A percentile compares a stretch with the other conserved stretches of the same genome.
These are phyloP conservation scores for Clitocybe nebularis DNA, from an alignment of 1,284 basidiomycete species.

Conservation along the genomic window DNA sequence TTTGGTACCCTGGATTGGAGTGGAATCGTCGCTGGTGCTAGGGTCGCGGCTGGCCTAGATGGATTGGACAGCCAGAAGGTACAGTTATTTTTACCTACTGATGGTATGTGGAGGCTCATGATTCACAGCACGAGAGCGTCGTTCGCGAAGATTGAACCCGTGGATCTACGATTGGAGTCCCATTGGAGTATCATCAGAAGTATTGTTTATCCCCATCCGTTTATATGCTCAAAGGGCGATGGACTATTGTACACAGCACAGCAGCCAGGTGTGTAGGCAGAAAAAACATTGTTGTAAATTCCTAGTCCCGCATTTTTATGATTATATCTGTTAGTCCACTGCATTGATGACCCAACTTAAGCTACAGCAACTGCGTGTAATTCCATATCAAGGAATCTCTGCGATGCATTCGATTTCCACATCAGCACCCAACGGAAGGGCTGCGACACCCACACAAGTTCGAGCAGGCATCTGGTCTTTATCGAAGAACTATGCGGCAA, in stretches of 20 bases:
- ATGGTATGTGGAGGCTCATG: background rate
- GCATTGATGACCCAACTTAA: too few species aligned
- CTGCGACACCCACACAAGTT: slow-evolving; percentile 62
- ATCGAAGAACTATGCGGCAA: slow-evolving; percentile 43
- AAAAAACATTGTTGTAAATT: too few species aligned
- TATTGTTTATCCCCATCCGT: too few species aligned
- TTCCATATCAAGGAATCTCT: slow-evolving; percentile 31
- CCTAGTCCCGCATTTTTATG: too few species aligned
- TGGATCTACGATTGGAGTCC: background rate
- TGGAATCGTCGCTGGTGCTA: slow-evolving; percentile 61
- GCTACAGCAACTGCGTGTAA: too few species aligned
- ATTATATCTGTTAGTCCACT: too few species aligned
- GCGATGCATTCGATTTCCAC: slow-evolving; percentile 69
- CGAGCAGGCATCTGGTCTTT: slow-evolving; percentile 51
- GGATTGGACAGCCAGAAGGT: slow-evolving; percentile 50
- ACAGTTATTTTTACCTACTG: too few species aligned
- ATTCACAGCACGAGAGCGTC: background rate
- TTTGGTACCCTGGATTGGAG: slow-evolving; percentile 71
- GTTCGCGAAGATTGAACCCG: background rate
- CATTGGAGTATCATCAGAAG: background rate
- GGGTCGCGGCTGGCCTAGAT: slow-evolving; percentile 66
- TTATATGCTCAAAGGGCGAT: too few species aligned
- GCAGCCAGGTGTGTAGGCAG: too few species aligned
- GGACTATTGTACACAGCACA: too few species aligned
- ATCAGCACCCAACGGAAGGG: slow-evolving; percentile 55